Evolutionary conservation across 208 protist species (phyloP).

Genomic region (Porcisia deanei): DNA sequence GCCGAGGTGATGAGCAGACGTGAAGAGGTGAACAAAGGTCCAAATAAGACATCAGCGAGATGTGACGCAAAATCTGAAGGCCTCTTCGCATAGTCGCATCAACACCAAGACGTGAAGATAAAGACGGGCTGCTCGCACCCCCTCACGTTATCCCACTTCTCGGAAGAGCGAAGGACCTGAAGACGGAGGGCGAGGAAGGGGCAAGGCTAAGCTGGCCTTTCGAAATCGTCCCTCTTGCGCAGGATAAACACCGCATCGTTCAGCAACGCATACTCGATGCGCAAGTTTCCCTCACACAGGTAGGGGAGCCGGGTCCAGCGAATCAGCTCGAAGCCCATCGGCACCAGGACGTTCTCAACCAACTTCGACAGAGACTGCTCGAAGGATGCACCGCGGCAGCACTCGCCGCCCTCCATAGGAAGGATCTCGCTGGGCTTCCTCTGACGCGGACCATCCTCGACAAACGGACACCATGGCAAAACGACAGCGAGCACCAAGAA

Average conservation of each 20-base stretch:
- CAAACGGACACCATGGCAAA: constrained; percentile 89
- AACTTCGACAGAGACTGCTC: constrained; percentile 61
- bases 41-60: too few relatives aligned
- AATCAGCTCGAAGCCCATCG: constrained; percentile 76
- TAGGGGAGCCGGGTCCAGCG: constrained; percentile 86
- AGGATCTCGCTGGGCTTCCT: constrained; percentile 62
- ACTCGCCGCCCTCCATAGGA: constrained; percentile 82
- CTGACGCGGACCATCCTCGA: constrained; percentile 63
- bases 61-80: too few relatives aligned
- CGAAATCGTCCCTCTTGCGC: not conserved
- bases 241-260: constrained; percentile 83
- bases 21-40: too few relatives aligned
- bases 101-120: too few relatives aligned
- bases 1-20: too few relatives aligned
- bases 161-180: not conserved
- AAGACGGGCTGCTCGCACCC: not conserved
- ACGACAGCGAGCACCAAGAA: constrained; percentile 81
- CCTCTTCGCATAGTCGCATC: too few relatives aligned
- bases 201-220: not conserved
- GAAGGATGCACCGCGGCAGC: constrained; percentile 71
- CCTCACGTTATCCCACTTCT: not conserved
- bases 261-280: constrained; percentile 71
- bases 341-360: constrained; percentile 78
- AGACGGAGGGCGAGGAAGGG: not conserved
- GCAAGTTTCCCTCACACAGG: constrained; percentile 81